A percentile compares a stretch with the other conserved stretches of the same genome.
Conservation (phyloP, 1,284 basidiomycete genomes). For the Trichosporon sp. region DNA sequence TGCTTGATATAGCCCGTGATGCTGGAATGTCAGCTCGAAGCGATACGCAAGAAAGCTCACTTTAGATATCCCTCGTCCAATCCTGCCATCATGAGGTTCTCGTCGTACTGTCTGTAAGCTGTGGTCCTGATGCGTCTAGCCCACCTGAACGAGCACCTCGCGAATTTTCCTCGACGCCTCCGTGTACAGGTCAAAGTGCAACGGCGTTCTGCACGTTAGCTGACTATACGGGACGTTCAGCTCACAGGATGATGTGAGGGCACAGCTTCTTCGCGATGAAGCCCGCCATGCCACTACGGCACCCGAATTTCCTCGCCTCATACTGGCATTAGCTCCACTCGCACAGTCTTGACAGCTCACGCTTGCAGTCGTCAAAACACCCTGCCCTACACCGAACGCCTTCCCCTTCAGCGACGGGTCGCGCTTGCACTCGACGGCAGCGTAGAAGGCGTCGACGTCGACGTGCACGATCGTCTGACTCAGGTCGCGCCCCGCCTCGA, state of each 20-base stretch:
- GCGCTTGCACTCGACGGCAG: slow-evolving; percentile 60
- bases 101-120: slow-evolving; percentile 63
- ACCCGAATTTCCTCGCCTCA: slow-evolving; percentile 81
- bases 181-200: slow-evolving; percentile 62
- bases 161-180: slow-evolving; percentile 60
- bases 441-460: slow-evolving; percentile 50
- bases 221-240: neutral
- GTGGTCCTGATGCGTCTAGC: neutral
- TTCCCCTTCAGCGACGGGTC: slow-evolving; percentile 75
- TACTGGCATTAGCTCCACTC: slow-evolving; percentile 56
- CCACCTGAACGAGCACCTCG: slow-evolving; percentile 36
- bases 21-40: slow-evolving; percentile 14
- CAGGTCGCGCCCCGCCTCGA: slow-evolving; percentile 75
- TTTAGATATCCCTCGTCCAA: slow-evolving; percentile 87
- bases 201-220: slow-evolving; percentile 11
- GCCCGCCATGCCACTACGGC: slow-evolving; percentile 84
- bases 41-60: slow-evolving; percentile 51
- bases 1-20: slow-evolving; percentile 62
- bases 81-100: slow-evolving; percentile 70
- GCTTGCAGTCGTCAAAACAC: slow-evolving; percentile 72
- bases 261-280: slow-evolving; percentile 92
- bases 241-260: slow-evolving; percentile 72
- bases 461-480: slow-evolving; percentile 62
- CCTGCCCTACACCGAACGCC: slow-evolving; percentile 73
- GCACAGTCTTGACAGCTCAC: slow-evolving; percentile 22